Evolutionary conservation across 306 rosid species (phyloP), one percentile per base, ranked within the genome.

Genomic region (Rosa rugosa): DNA sequence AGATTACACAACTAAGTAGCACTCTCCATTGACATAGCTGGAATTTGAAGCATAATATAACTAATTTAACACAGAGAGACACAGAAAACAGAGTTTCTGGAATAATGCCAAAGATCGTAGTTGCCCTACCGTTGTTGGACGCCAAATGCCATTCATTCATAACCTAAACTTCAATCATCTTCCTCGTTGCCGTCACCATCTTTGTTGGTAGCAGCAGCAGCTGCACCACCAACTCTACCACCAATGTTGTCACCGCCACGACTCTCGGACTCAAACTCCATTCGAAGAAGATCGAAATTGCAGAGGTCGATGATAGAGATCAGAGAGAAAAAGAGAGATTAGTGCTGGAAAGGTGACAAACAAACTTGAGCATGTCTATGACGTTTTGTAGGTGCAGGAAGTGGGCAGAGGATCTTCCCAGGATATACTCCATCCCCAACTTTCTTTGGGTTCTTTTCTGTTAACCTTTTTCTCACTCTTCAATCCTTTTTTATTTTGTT

Each of bases 101-200:
- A 5, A 9, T 3, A 63, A 70, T 82, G 85, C 82, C 85, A 82
- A 82, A 82, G 85, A 75, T 77, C 71, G 75, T 64, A 72, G 79
- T 82, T 82, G 85, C 85, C 85, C 85, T 77, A 27, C 12, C 31
- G 22, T 72, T 60, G 70, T 4, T 10, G 23, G 11, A 65, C 11
- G 49, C 40, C 46, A 31, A 38, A 64, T 11, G 34, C 38, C 23
- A 38, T 31, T 72, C 73, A 79, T 36, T 75, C 44, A 14, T 38
- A 10, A 18, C 16, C 34, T 38, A 46, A 25, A 27, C 47, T 17
- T 50, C 70, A 63, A 46, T 62, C 6, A 31, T 70, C 56, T 25
- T 77, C 42, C 3, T 62, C 34, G 22, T 49, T 64, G 44, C 66
- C 51, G 11, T 4, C 70, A 1, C 70, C 67, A 0, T 41, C 69